phyloP scores from a whole-genome alignment of 2,329 filamentous ascomycete genomes.

The Fusarium sp. region DNA sequence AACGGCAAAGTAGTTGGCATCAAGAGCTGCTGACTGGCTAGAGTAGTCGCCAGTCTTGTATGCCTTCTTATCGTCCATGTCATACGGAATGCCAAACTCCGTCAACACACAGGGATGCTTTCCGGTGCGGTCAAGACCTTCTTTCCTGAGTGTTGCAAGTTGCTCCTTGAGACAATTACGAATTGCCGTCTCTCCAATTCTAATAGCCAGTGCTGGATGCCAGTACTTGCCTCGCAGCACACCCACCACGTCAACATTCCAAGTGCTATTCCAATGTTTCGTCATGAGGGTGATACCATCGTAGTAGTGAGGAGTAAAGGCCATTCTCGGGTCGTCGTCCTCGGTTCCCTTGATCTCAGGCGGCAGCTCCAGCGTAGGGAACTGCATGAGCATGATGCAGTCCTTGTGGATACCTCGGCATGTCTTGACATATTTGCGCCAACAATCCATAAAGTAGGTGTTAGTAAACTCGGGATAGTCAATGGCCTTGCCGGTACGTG shows the following conservation, averaged over 20 bases:
- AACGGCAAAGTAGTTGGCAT: constrained; percentile 94
- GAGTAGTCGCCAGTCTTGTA: constrained; percentile 97
- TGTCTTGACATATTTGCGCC: constrained; percentile 78
- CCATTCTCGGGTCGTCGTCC: constrained; percentile 90
- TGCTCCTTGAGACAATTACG: constrained; percentile 94
- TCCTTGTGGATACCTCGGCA: constrained; percentile 82
- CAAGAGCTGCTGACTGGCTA: constrained; percentile 91
- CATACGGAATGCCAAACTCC: constrained; percentile 97
- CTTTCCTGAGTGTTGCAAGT: constrained; percentile 82
- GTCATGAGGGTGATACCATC: constrained; percentile 97
- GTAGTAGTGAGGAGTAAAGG: constrained; percentile 96
- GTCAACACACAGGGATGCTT: constrained; percentile 90
- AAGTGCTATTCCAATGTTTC: constrained; percentile 98
- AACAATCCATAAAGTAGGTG: constrained; percentile 90
- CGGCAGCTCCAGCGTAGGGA: constrained; percentile 90
- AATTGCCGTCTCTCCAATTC: constrained; percentile 92
- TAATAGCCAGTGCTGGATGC: constrained; percentile 90
- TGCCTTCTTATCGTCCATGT: constrained; percentile 97
- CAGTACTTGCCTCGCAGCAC: constrained; percentile 90
- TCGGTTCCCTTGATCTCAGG: constrained; percentile 86
- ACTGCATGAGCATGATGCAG: constrained; percentile 90
- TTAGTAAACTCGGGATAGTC: constrained; percentile 91
- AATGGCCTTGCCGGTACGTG: constrained; percentile 77
- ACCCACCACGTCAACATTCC: constrained; percentile 97
- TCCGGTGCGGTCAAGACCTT: constrained; percentile 90